phyloP scores from a whole-genome alignment of 2,329 filamentous ascomycete species.

The Colletotrichum tanaceti region DNA sequence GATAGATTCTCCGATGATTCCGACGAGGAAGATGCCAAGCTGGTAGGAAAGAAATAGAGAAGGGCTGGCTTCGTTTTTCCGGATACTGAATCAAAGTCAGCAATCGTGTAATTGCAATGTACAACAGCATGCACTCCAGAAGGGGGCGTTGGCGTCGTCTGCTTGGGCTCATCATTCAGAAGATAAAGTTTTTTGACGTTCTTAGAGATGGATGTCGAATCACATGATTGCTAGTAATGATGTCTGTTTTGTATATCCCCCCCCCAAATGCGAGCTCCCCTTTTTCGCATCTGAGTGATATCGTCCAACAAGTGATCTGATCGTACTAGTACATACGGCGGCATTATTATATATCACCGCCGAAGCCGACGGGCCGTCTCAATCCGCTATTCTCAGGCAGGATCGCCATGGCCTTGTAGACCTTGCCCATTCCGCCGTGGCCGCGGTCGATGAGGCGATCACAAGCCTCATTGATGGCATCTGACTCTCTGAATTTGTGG shows the following conservation, averaged over 20 bases:
- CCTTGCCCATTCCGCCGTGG: slow-evolving; percentile 88
- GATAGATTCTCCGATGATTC: slow-evolving; percentile 87
- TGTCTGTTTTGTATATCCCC: too few species aligned
- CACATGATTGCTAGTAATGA: slow-evolving; percentile 8
- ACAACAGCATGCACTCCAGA: slow-evolving; percentile 27
- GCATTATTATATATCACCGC: slow-evolving; percentile 69
- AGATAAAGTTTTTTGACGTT: not conserved
- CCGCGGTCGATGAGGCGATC: slow-evolving; percentile 85
- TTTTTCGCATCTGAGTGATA: not conserved
- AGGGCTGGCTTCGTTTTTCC: slow-evolving; percentile 2
- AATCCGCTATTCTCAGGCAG: slow-evolving; percentile 81
- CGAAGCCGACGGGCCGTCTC: slow-evolving; percentile 90
- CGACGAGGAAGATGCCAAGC: slow-evolving; percentile 68
- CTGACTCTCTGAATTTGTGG: slow-evolving; percentile 61
- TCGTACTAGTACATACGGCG: not conserved
- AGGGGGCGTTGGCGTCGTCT: slow-evolving; percentile 26
- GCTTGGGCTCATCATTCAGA: slow-evolving; percentile 13
- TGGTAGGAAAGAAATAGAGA: slow-evolving; percentile 60
- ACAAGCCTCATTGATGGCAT: slow-evolving; percentile 79
- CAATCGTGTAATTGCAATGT: slow-evolving; percentile 38
- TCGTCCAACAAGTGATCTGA: not conserved
- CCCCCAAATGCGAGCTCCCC: too few species aligned
- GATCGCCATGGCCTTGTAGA: slow-evolving; percentile 94
- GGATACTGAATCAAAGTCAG: slow-evolving; percentile 9
- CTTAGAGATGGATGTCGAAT: slow-evolving; percentile 22